A percentile compares a stretch with the other conserved stretches of the same genome.
Conservation (phyloP, 1,139 yeast species). For the Hansenula sp. region DNA sequence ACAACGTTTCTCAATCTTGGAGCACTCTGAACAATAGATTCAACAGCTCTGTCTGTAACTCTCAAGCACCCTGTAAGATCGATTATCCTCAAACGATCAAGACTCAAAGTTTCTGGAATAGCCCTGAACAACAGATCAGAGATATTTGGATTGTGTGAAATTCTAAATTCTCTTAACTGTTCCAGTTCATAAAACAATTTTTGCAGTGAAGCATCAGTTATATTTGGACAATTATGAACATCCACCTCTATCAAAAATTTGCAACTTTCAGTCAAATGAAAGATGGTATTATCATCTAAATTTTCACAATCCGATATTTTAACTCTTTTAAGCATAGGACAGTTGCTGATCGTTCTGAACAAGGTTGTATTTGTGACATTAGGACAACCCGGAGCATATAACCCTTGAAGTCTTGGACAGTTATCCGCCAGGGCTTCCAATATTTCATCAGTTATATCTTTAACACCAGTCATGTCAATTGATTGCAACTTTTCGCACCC, state of each 20-base stretch:
- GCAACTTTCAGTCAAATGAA: conserved; percentile 63
- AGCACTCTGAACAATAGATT: conserved; percentile 67
- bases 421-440: conserved; percentile 64
- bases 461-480: conserved; percentile 87
- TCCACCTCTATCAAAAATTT: conserved; percentile 86
- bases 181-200: conserved; percentile 61
- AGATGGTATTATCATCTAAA: conserved; percentile 67
- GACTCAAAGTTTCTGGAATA: conserved; percentile 22
- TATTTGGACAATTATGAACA: conserved; percentile 74
- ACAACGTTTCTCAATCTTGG: conserved; percentile 87
- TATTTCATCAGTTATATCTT: conserved; percentile 61
- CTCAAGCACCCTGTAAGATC: conserved; percentile 85
- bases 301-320: conserved; percentile 71
- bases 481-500: conserved; percentile 75
- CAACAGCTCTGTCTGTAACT: conserved; percentile 77
- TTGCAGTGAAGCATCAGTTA: conserved; percentile 60
- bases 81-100: conserved; percentile 61
- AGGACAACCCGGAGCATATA: conserved; percentile 85
- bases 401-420: conserved; percentile 81
- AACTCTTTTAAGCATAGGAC: conserved; percentile 78
- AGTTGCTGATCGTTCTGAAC: conserved; percentile 51
- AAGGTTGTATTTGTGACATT: conserved; percentile 65
- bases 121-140: conserved; percentile 54
- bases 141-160: conserved; percentile 69
- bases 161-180: conserved; percentile 78